Conservation (phyloP, 1,284 basidiomycete species). For the Marasmius sp. region DNA sequence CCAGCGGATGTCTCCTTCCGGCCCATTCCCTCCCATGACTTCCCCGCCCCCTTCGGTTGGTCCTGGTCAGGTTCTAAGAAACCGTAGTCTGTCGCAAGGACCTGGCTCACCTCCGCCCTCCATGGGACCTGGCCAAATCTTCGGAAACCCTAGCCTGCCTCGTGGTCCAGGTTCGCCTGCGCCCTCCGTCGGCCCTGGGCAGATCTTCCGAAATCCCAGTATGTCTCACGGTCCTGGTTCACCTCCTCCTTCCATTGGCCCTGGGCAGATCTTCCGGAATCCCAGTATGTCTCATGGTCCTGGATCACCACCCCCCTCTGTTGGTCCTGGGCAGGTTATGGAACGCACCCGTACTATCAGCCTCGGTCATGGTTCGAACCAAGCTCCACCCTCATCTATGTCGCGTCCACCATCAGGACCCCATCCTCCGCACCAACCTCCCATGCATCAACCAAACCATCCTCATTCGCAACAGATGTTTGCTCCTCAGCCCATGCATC, state of each 20-base stretch:
- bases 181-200: constrained; percentile 5
- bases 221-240: background rate
- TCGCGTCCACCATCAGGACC: background rate
- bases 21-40: background rate
- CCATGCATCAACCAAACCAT: background rate
- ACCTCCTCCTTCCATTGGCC: background rate
- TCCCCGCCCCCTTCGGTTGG: constrained; percentile 4
- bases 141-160: background rate
- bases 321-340: constrained; percentile 29
- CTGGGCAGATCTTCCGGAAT: constrained; percentile 18
- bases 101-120: constrained; percentile 13
- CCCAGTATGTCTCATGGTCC: background rate
- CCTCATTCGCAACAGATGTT: constrained; percentile 4
- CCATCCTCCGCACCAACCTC: background rate
- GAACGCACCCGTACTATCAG: constrained; percentile 45
- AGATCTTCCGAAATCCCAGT: constrained; percentile 6
- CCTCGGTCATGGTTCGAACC: constrained; percentile 20
- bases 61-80: background rate
- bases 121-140: background rate
- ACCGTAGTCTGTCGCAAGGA: no score
- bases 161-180: background rate
- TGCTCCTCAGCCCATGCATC: constrained; percentile 4
- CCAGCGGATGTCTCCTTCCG: constrained; percentile 18
- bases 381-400: background rate
- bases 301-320: background rate